Percentiles rank a stretch among this genome's conserved stretches.
These are phyloP conservation scores for Groenewaldozyma sp. DNA, from an alignment of 1,139 yeast genomes.

Conservation along the genomic window DNA sequence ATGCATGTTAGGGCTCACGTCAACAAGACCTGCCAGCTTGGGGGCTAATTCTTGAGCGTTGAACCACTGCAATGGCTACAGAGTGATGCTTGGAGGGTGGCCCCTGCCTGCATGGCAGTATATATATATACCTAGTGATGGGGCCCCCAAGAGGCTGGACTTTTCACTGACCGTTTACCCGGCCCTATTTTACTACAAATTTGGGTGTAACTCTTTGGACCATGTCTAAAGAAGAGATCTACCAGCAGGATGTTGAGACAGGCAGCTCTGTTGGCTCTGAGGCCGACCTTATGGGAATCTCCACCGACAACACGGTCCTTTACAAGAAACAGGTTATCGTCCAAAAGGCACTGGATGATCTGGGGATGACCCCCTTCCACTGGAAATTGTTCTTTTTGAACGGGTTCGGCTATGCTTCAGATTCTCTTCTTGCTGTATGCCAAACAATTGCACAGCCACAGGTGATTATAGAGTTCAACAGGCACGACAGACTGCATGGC, in stretches of 20 bases:
- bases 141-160: no score
- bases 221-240: neutral
- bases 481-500: slow-evolving; percentile 21
- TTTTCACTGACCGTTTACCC: no score
- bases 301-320: slow-evolving; percentile 13
- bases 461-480: slow-evolving; percentile 19
- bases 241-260: neutral
- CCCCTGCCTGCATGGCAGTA: no score
- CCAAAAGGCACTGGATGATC: slow-evolving; percentile 23
- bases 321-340: slow-evolving; percentile 16
- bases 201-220: no score
- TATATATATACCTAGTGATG: no score
- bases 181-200: no score
- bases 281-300: slow-evolving; percentile 10
- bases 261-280: slow-evolving; percentile 3
- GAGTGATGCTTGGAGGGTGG: no score
- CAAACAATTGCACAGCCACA: slow-evolving; percentile 36
- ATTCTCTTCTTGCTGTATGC: slow-evolving; percentile 44
- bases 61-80: no score
- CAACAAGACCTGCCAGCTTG: no score
- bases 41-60: no score
- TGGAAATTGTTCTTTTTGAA: slow-evolving; percentile 20
- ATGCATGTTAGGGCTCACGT: no score
- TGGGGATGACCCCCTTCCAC: slow-evolving; percentile 20
- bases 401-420: slow-evolving; percentile 60